These are phyloP conservation scores for Rhypophila decipiens DNA, from an alignment of 495 filamentous ascomycete species.

Conservation along the genomic window DNA sequence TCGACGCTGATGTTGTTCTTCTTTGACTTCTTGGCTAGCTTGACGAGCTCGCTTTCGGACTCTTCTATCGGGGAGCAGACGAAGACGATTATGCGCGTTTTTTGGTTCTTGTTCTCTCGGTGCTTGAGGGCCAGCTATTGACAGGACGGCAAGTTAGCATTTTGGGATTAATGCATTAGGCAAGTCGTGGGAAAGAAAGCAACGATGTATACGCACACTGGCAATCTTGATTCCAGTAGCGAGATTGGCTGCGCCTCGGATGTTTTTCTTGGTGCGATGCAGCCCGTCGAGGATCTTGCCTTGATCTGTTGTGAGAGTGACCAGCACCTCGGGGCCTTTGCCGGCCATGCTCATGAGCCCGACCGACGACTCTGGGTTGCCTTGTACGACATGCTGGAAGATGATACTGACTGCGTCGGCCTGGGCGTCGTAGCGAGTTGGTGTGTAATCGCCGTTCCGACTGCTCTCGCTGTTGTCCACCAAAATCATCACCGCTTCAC, in stretches of 20 bases:
- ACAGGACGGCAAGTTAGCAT: neutral
- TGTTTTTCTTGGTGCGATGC: conserved; percentile 94
- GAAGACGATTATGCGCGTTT: conserved; percentile 92
- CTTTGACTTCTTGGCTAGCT: conserved; percentile 97
- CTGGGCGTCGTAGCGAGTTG: conserved; percentile 93
- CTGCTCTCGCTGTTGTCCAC: conserved; percentile 98
- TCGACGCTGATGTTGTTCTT: conserved; percentile 89
- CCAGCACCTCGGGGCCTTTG: conserved; percentile 90
- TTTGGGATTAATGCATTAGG: neutral
- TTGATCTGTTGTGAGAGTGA: conserved; percentile 90
- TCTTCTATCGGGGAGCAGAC: conserved; percentile 88
- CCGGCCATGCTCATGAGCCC: conserved; percentile 99
- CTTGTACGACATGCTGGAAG: conserved; percentile 88
- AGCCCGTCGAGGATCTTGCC: conserved; percentile 91
- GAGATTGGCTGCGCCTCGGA: conserved; percentile 77
- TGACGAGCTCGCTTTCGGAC: conserved; percentile 78
- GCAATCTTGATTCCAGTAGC: conserved; percentile 92
- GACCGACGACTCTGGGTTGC: conserved; percentile 92
- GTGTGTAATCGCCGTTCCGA: conserved; percentile 93
- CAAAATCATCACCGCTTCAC: conserved; percentile 61
- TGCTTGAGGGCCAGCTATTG: conserved; percentile 91
- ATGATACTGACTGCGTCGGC: conserved; percentile 89
- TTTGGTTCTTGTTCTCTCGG: conserved; percentile 91
- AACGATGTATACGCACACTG: conserved; percentile 54
- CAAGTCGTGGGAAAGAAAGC: neutral